Percentiles rank a stretch among this genome's conserved stretches.
phyloP scores from a whole-genome alignment of 192 early-diverging fungal genomes.

The Radiomyces spectabilis region DNA sequence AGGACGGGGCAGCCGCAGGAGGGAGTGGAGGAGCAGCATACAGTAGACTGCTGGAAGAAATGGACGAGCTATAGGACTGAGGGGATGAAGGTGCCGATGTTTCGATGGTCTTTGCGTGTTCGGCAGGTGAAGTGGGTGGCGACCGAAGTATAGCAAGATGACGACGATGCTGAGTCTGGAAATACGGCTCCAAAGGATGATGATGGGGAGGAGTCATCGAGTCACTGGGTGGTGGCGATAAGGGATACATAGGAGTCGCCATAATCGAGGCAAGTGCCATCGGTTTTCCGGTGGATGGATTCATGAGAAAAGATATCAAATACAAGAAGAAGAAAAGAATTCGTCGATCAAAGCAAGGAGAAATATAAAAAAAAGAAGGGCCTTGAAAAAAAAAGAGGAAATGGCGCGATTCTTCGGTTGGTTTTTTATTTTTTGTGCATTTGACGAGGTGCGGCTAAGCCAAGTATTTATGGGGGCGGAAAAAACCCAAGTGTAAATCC shows the following conservation, averaged over 20 bases:
- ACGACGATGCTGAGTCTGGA: neutral
- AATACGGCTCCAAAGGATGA: too few species aligned
- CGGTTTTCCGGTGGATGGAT: neutral
- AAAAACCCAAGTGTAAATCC: too few species aligned
- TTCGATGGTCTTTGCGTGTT: slow-evolving; percentile 2
- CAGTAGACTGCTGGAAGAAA: slow-evolving; percentile 7
- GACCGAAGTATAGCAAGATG: neutral
- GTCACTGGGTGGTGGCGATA: neutral
- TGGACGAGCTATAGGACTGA: slow-evolving; percentile 2
- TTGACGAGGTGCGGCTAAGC: too few species aligned
- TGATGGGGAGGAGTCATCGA: slow-evolving; percentile 2
- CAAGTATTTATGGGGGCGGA: too few species aligned
- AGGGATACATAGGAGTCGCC: slow-evolving; percentile 5
- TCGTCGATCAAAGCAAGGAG: neutral
- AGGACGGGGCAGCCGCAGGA: neutral
- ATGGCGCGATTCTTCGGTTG: neutral
- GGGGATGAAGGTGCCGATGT: slow-evolving; percentile 9
- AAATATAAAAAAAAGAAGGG: neutral
- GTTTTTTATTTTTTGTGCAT: too few species aligned
- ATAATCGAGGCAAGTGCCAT: slow-evolving; percentile 23
- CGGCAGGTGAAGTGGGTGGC: slow-evolving; percentile 11
- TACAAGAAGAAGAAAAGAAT: neutral
- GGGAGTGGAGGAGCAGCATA: neutral
- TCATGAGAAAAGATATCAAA: neutral
- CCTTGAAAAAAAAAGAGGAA: neutral